phyloP scores from a whole-genome alignment of 441 rosid genomes.

The Macaranga tanarius region DNA sequence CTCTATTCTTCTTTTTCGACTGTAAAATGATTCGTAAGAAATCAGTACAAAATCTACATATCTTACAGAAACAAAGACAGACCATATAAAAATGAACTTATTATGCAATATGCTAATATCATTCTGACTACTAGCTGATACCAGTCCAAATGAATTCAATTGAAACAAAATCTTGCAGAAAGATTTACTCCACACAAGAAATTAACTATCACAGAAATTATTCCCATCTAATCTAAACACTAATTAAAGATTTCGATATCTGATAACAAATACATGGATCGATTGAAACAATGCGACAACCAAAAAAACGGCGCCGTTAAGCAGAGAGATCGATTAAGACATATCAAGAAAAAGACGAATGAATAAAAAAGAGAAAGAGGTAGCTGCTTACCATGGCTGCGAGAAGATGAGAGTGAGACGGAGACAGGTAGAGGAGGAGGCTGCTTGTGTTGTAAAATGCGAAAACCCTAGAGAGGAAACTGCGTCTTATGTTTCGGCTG shows the following conservation, averaged over 20 bases:
- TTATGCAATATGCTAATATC: too few relatives aligned
- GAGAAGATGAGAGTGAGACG: background rate
- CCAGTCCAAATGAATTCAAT: too few relatives aligned
- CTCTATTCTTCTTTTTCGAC: constrained; percentile 66
- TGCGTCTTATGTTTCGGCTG: background rate
- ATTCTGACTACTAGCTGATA: too few relatives aligned
- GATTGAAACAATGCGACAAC: background rate
- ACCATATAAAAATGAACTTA: background rate
- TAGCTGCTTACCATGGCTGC: constrained; percentile 35
- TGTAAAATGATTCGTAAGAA: constrained; percentile 17
- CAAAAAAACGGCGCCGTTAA: background rate
- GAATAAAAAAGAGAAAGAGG: background rate
- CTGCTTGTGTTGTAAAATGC: background rate
- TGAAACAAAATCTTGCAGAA: too few relatives aligned
- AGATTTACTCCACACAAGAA: too few relatives aligned
- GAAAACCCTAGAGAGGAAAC: constrained; percentile 15
- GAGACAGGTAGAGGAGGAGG: background rate
- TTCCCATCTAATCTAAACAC: too few relatives aligned
- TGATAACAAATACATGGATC: background rate
- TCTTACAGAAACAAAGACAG: too few relatives aligned
- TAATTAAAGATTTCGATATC: background rate
- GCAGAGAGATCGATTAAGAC: background rate
- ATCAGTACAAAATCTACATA: background rate
- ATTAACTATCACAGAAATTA: too few relatives aligned
- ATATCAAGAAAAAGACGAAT: background rate